Conservation (phyloP, 805 yeast species). For the Saturnispora mendoncae region DNA sequence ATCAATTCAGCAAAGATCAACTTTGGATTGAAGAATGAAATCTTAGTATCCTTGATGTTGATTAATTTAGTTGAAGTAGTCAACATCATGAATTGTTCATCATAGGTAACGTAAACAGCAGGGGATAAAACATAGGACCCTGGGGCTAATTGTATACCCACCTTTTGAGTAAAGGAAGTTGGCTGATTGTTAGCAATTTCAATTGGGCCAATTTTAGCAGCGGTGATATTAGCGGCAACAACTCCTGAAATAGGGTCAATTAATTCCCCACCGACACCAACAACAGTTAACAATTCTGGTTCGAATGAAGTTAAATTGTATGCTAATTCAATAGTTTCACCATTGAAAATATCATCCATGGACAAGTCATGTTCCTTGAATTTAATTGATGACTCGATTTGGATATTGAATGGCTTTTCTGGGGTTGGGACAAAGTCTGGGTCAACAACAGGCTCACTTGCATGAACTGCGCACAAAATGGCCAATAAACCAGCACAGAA, state of each 20-base stretch:
- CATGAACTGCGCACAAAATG: not conserved
- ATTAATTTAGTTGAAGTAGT: slow-evolving; percentile 52
- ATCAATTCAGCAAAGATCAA: slow-evolving; percentile 54
- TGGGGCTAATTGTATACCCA: slow-evolving; percentile 51
- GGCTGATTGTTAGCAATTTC: slow-evolving; percentile 41
- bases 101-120: slow-evolving; percentile 42
- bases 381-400: slow-evolving; percentile 38
- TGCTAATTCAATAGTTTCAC: slow-evolving; percentile 43
- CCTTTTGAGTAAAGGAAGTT: slow-evolving; percentile 44
- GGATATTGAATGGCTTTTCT: slow-evolving; percentile 36
- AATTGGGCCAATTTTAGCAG: slow-evolving; percentile 55
- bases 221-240: slow-evolving; percentile 52
- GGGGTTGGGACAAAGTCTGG: slow-evolving; percentile 27
- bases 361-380: slow-evolving; percentile 26
- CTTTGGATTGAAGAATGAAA: slow-evolving; percentile 67
- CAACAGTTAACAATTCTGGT: slow-evolving; percentile 39
- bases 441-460: slow-evolving; percentile 15
- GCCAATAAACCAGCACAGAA: not conserved
- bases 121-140: slow-evolving; percentile 54
- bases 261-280: slow-evolving; percentile 64
- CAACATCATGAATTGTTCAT: slow-evolving; percentile 43
- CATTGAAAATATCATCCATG: slow-evolving; percentile 37
- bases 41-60: slow-evolving; percentile 50
- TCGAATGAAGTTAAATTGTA: slow-evolving; percentile 50
- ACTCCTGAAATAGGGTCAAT: slow-evolving; percentile 46